Evolutionary conservation across 441 rosid species (phyloP).

Genomic region (Viola pubescens): DNA sequence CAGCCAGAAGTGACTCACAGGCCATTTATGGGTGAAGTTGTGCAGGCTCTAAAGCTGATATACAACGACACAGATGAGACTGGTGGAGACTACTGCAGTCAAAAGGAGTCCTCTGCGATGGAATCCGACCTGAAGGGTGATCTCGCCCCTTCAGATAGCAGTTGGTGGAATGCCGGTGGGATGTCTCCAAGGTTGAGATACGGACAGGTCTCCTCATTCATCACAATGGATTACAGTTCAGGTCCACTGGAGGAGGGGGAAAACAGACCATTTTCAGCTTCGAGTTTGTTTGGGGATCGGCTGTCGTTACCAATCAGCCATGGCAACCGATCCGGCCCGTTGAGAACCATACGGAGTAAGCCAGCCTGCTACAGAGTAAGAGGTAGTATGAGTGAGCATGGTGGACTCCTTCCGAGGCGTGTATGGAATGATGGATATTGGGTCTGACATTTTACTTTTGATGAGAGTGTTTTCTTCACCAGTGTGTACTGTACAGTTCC

Average conservation of each 20-base stretch:
- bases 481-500: slow-evolving; percentile 39
- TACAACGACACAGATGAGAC: slow-evolving; percentile 79
- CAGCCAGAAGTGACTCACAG: slow-evolving; percentile 85
- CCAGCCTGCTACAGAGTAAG: slow-evolving; percentile 55
- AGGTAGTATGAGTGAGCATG: slow-evolving; percentile 92
- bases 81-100: slow-evolving; percentile 69
- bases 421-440: slow-evolving; percentile 32
- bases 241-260: slow-evolving; percentile 63
- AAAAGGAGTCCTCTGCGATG: slow-evolving; percentile 65
- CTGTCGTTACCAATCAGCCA: slow-evolving; percentile 46
- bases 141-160: slow-evolving; percentile 63
- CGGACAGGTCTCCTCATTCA: slow-evolving; percentile 71
- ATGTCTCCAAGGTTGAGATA: slow-evolving; percentile 59
- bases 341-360: slow-evolving; percentile 61
- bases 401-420: slow-evolving; percentile 48
- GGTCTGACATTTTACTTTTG: slow-evolving; percentile 25
- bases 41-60: slow-evolving; percentile 90
- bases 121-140: slow-evolving; percentile 78
- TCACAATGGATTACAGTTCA: slow-evolving; percentile 91
- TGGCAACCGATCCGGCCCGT: slow-evolving; percentile 83
- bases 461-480: slow-evolving; percentile 14
- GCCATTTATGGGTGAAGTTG: slow-evolving; percentile 99
- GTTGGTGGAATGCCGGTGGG: slow-evolving; percentile 83
- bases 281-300: slow-evolving; percentile 40
- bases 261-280: slow-evolving; percentile 57